Base-by-base conservation (phyloP, 331 rosid genomes). In the Erythrophleum ivorense region DNA sequence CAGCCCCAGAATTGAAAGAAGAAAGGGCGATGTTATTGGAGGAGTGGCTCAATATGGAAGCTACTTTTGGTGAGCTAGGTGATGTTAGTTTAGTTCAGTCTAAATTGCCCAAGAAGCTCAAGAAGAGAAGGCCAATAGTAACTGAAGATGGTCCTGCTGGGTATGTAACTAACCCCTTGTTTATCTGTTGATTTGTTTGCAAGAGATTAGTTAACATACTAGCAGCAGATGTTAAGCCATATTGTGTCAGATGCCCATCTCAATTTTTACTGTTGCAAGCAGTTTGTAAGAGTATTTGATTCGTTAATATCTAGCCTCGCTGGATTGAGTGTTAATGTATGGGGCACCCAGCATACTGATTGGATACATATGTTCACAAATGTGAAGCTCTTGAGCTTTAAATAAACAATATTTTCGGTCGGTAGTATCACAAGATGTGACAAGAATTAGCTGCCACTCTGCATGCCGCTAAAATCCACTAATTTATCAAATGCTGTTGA, bases 21-120 rank as follows among this genome's bases (percentile, higher is more conserved):
- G 97, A 91, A 74, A 85, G 92, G 63, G 97, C 91, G 16, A 88
- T 88, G 90, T 82, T 91, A 31, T 83, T 91, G 48, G 97, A 90
- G 63, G 92, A 90, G 58, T 90, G 97, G 97, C 72, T 90, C 84
- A 90, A 87, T 19, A 84, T 88, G 90, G 94, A 89, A 83, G 72
- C 82, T 4, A 57, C 82, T 71, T 89, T 87, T 43, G 91, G 91
- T 11, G 91, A 88, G 43, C 72, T 86, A 11, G 96, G 94, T 15
- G 91, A 91, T 80, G 83, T 84, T 33, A 75, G 89, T 78, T 43
- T 87, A 57, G 97, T 89, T 55, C 90, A 86, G 78, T 29, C 92
- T 12, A 89, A 89, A 85, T 75, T 88, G 66, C 94, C 97, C 9
- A 91, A 89, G 90, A 91, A 88, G 77, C 90, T 91, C 46, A 91